A percentile compares a stretch with the other conserved stretches of the same genome.
These are phyloP conservation scores for Paspalum notatum DNA, from an alignment of 176 grass and related monocot genomes.

Conservation along the genomic window DNA sequence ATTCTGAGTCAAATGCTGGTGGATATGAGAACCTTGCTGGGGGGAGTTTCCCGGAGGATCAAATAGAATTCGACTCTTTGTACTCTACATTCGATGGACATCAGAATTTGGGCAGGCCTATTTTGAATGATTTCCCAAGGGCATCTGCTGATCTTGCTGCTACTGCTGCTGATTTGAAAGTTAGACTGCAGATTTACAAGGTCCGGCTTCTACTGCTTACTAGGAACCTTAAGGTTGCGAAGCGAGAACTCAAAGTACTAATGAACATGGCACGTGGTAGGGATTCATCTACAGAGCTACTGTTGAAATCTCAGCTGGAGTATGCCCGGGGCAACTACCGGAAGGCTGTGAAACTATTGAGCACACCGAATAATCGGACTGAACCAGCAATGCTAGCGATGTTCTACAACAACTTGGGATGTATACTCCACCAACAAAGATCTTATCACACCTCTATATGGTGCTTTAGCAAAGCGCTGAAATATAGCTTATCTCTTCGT, in stretches of 20 bases:
- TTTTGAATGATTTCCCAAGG: slow-evolving; percentile 69
- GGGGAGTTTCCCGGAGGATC: slow-evolving; percentile 72
- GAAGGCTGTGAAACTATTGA: slow-evolving; percentile 92
- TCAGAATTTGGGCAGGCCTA: slow-evolving; percentile 54
- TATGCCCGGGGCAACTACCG: slow-evolving; percentile 89
- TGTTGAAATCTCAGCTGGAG: slow-evolving; percentile 94
- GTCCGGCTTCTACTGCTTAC: slow-evolving; percentile 79
- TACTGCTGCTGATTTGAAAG: slow-evolving; percentile 74
- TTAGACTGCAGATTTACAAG: slow-evolving; percentile 91
- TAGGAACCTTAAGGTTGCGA: slow-evolving; percentile 89
- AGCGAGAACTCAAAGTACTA: slow-evolving; percentile 93
- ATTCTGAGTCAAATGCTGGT: slow-evolving; percentile 59
- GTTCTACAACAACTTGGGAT: slow-evolving; percentile 92
- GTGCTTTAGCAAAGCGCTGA: slow-evolving; percentile 85
- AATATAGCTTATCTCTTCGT: slow-evolving; percentile 52
- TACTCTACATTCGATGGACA: slow-evolving; percentile 70
- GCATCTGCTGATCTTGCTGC: slow-evolving; percentile 74
- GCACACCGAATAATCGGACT: slow-evolving; percentile 73
- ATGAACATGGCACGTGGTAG: slow-evolving; percentile 98
- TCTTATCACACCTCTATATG: slow-evolving; percentile 63
- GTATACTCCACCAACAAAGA: slow-evolving; percentile 89
- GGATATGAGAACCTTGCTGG: slow-evolving; percentile 63
- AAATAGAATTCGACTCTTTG: slow-evolving; percentile 80
- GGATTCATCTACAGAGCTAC: slow-evolving; percentile 87
- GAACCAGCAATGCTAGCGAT: slow-evolving; percentile 72